These are phyloP conservation scores for Venturia carpophila DNA, from an alignment of 2,329 filamentous ascomycete genomes.

Conservation along the genomic window DNA sequence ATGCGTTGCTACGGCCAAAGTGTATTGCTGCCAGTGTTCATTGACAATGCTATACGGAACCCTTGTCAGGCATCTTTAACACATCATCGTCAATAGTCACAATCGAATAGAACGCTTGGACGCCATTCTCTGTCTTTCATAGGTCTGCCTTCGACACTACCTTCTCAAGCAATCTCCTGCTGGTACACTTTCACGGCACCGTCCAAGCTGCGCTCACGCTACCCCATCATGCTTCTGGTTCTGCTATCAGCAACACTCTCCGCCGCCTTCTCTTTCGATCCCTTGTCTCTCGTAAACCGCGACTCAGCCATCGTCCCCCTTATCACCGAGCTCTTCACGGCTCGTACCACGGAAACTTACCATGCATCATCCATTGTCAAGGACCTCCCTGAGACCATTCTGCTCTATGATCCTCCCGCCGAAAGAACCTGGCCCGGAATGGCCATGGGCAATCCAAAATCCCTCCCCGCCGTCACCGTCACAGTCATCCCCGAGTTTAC, in stretches of 20 bases:
- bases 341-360: background rate
- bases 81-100: background rate
- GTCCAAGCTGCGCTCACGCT: background rate
- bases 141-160: background rate
- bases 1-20: background rate
- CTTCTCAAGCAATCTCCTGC: background rate
- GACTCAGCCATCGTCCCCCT: background rate
- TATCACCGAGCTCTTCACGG: background rate
- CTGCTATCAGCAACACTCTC: background rate
- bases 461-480: background rate
- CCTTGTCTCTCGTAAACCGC: background rate
- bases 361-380: background rate
- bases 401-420: background rate
- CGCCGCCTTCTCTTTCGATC: background rate
- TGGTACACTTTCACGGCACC: background rate
- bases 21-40: background rate
- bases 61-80: background rate
- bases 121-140: background rate
- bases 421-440: background rate
- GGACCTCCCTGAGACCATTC: background rate
- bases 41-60: background rate
- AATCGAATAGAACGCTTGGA: background rate
- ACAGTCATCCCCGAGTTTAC: background rate
- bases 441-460: background rate
- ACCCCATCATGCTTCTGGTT: conserved; percentile 3